Conservation (phyloP, 768 basidiomycete species). For the Boletus pseudo-olivaceus region DNA sequence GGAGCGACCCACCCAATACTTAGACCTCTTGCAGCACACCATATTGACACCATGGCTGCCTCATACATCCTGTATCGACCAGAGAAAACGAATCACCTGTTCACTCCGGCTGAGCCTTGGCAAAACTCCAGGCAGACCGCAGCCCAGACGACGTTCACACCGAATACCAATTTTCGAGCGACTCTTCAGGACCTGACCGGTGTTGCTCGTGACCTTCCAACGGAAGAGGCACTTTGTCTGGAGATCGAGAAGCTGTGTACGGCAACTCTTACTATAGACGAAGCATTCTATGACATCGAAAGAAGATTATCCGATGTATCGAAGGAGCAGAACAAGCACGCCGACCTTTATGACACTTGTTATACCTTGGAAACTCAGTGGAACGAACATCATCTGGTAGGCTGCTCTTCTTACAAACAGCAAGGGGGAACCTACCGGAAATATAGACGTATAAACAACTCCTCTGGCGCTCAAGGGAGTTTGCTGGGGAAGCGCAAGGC, state of each 20-base stretch:
- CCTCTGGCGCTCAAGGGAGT: constrained; percentile 20
- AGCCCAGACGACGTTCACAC: neutral
- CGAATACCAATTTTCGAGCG: neutral
- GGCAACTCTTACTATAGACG: constrained; percentile 17
- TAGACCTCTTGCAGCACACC: neutral
- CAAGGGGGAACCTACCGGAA: neutral
- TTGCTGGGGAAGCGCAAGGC: constrained; percentile 18
- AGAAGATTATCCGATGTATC: constrained; percentile 5
- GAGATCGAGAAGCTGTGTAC: constrained; percentile 17
- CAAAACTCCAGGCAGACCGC: neutral
- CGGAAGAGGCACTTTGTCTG: constrained; percentile 10
- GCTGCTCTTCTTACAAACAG: neutral
- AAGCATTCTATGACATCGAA: constrained; percentile 14
- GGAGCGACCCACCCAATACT: neutral
- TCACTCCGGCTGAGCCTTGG: neutral
- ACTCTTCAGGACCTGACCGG: neutral
- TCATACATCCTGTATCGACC: neutral
- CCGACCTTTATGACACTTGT: constrained; percentile 12
- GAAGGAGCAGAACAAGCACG: constrained; percentile 5
- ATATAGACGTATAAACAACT: constrained; percentile 13
- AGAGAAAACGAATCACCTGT: neutral
- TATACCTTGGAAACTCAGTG: constrained; percentile 10
- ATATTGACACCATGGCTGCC: constrained; percentile 6
- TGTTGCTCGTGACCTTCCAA: constrained; percentile 2
- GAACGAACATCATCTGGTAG: constrained; percentile 14